Evolutionary conservation across 805 yeast genomes (phyloP).

Genomic region (Ogataea kodamae): DNA sequence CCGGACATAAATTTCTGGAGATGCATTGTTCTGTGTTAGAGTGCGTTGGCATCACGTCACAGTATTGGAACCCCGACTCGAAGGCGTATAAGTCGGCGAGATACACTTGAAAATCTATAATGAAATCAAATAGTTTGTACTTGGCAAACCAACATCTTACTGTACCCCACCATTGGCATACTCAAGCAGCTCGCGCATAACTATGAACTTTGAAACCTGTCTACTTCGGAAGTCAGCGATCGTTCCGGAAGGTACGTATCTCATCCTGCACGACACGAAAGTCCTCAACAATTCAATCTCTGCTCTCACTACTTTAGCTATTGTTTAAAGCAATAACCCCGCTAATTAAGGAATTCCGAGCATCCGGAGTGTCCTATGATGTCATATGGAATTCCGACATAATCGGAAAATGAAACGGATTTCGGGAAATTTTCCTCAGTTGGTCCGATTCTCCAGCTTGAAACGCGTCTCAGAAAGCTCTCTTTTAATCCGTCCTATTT

Average conservation of each 20-base stretch:
- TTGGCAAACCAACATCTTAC: too few species aligned
- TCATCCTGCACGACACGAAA: slow-evolving; percentile 8
- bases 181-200: slow-evolving; percentile 1
- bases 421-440: too few species aligned
- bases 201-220: not conserved
- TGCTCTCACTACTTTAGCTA: too few species aligned
- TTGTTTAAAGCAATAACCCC: too few species aligned
- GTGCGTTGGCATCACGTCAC: not conserved
- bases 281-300: too few species aligned
- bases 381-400: slow-evolving; percentile 10
- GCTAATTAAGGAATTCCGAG: slow-evolving; percentile 5
- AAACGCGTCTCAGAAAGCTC: too few species aligned
- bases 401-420: not conserved
- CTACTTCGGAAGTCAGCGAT: not conserved
- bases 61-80: too few species aligned
- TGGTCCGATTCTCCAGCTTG: too few species aligned
- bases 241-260: slow-evolving; percentile 2
- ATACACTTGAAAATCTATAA: too few species aligned
- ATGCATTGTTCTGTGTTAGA: slow-evolving; percentile 4
- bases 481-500: slow-evolving; percentile 23
- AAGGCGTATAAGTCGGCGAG: too few species aligned
- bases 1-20: slow-evolving; percentile 9
- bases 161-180: too few species aligned
- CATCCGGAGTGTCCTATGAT: not conserved
- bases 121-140: too few species aligned